A percentile compares a stretch with the other conserved stretches of the same genome.
These are phyloP conservation scores for Gentiana straminea DNA, from an alignment of 257 asterid genomes.

Conservation along the genomic window DNA sequence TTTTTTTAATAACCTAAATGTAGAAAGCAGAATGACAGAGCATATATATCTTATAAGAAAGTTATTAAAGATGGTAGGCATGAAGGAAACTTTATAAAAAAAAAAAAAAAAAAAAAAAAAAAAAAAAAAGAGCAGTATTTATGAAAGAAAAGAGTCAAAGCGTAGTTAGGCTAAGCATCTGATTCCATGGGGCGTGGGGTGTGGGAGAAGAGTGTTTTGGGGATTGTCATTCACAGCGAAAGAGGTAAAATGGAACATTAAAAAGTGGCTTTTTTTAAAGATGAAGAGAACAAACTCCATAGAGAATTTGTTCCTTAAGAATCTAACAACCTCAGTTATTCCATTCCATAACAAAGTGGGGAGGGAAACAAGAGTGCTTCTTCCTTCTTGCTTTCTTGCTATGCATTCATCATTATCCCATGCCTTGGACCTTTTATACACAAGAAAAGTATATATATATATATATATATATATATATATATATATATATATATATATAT, in stretches of 20 bases:
- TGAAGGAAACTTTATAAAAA: background rate
- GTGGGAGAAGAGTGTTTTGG: background rate
- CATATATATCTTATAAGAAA: background rate
- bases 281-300: background rate
- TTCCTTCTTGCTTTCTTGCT: too few species aligned
- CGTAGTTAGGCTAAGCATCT: background rate
- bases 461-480: too few species aligned
- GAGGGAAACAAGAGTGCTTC: too few species aligned
- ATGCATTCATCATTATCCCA: too few species aligned
- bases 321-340: slow-evolving; percentile 7
- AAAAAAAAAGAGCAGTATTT: background rate
- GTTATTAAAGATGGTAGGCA: background rate
- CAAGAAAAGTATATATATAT: too few species aligned
- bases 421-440: too few species aligned
- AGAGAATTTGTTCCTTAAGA: slow-evolving; percentile 13
- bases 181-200: background rate
- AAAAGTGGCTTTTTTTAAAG: slow-evolving; percentile 4
- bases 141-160: background rate
- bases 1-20: too few species aligned
- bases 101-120: background rate
- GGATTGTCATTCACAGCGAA: background rate
- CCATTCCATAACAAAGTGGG: background rate
- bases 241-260: too few species aligned
- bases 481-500: too few species aligned
- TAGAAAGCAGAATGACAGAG: too few species aligned